Evolutionary conservation across 805 yeast genomes (phyloP).

Genomic region (Saccharomycopsis capsularis): DNA sequence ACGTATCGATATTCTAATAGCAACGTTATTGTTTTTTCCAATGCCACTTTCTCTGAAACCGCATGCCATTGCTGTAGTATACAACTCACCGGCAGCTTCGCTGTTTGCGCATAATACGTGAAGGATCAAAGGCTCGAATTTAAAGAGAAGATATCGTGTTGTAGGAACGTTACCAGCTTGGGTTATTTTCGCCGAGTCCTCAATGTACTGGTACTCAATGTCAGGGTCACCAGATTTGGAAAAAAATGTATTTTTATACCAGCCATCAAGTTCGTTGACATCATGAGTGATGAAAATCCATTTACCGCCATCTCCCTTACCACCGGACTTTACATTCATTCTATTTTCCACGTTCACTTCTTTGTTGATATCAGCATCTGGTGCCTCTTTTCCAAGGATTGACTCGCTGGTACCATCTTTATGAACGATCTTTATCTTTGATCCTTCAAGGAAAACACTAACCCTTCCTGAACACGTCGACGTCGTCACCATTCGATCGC

Average conservation of each 20-base stretch:
- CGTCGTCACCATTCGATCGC: constrained; percentile 69
- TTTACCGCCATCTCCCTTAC: constrained; percentile 78
- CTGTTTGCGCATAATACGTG: constrained; percentile 73
- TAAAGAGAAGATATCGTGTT: constrained; percentile 58
- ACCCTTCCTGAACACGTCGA: constrained; percentile 87
- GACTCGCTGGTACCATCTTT: constrained; percentile 1
- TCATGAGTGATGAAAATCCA: constrained; percentile 82
- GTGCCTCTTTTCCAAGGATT: background rate
- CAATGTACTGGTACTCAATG: background rate
- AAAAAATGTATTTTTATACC: constrained; percentile 31
- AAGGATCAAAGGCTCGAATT: constrained; percentile 78
- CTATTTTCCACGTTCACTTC: background rate
- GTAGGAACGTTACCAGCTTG: background rate
- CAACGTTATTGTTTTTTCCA: constrained; percentile 71
- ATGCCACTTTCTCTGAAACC: constrained; percentile 88
- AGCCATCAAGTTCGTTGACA: constrained; percentile 36
- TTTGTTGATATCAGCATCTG: background rate
- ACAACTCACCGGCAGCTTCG: constrained; percentile 51
- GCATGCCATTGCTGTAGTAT: constrained; percentile 68
- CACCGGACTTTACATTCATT: constrained; percentile 46
- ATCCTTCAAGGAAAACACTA: constrained; percentile 74
- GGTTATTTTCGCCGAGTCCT: background rate
- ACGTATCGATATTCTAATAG: constrained; percentile 65
- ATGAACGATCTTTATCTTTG: constrained; percentile 32
- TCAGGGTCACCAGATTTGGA: background rate